A percentile compares a stretch with the other conserved stretches of the same genome.
phyloP scores from a whole-genome alignment of 805 yeast species.

The baker's yeast (Saccharomyces cerevisiae) region DNA sequence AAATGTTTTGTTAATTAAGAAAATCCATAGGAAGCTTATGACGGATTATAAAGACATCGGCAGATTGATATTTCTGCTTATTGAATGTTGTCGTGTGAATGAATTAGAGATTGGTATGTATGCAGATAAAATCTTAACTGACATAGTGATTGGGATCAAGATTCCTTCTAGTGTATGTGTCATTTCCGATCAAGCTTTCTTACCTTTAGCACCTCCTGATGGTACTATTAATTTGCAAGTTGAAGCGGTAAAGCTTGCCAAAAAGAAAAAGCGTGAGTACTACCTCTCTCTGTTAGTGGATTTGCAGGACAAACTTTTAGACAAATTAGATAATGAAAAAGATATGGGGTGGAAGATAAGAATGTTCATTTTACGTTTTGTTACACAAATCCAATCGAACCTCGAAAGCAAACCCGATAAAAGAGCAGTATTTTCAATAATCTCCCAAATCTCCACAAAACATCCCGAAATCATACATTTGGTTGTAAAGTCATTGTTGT shows the following conservation, averaged over 20 bases:
- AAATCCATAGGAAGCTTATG: constrained; percentile 49
- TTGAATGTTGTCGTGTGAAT: constrained; percentile 48
- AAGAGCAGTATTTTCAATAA: constrained; percentile 37
- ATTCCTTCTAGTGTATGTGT: constrained; percentile 49
- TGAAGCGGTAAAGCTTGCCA: constrained; percentile 52
- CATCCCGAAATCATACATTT: constrained; percentile 62
- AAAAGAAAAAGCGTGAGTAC: constrained; percentile 43
- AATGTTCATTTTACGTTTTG: constrained; percentile 39
- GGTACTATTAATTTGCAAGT: constrained; percentile 48
- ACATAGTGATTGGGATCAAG: constrained; percentile 34
- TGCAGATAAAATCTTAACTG: constrained; percentile 45
- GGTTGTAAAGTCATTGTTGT: constrained; percentile 52
- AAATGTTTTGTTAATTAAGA: constrained; percentile 45
- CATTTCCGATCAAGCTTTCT: constrained; percentile 34
- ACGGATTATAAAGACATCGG: constrained; percentile 48
- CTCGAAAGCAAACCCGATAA: constrained; percentile 40
- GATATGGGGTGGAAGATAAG: constrained; percentile 48
- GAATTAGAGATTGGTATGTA: constrained; percentile 44
- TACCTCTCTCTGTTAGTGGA: constrained; percentile 36
- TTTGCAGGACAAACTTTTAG: constrained; percentile 35
- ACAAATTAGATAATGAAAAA: constrained; percentile 10
- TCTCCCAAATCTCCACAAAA: constrained; percentile 42
- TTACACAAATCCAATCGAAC: constrained; percentile 46
- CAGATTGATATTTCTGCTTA: constrained; percentile 40
- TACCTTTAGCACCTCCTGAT: constrained; percentile 56